These are phyloP conservation scores for Aegilops longissima DNA, from an alignment of 176 grass and related monocot genomes.

Conservation along the genomic window DNA sequence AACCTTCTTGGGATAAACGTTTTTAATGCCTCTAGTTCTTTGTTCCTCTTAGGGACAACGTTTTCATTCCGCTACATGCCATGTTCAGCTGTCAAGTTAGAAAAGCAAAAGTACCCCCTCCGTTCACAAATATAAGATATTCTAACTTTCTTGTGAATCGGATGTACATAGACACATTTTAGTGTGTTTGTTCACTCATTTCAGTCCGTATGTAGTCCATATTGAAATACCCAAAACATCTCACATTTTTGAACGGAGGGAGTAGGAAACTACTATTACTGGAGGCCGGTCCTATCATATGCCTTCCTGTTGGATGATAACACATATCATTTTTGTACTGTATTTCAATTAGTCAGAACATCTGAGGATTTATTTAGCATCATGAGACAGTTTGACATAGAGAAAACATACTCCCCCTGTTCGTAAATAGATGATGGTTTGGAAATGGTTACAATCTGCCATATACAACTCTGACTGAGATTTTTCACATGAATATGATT, in stretches of 20 bases:
- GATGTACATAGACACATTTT: too few relatives aligned
- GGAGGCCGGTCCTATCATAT: neutral
- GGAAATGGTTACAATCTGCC: neutral
- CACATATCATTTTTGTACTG: neutral
- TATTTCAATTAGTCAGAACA: neutral
- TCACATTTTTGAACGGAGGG: too few relatives aligned
- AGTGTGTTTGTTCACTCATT: too few relatives aligned
- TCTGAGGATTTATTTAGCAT: neutral
- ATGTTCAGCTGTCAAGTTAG: neutral
- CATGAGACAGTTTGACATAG: neutral
- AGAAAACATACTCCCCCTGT: neutral
- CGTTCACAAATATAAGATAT: too few relatives aligned
- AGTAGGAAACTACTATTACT: neutral
- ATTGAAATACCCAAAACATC: too few relatives aligned
- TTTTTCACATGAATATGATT: neutral
- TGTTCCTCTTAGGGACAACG: neutral
- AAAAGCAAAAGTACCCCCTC: neutral
- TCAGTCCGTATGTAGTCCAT: too few relatives aligned
- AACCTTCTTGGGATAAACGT: neutral
- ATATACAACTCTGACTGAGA: neutral
- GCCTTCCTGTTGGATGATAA: neutral
- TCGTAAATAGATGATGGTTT: neutral
- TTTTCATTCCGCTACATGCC: neutral
- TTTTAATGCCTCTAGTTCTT: neutral
- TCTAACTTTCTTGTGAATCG: too few relatives aligned